Base-by-base conservation (phyloP, 2,329 filamentous ascomycete species). In the Hymenoscyphus linearis region DNA sequence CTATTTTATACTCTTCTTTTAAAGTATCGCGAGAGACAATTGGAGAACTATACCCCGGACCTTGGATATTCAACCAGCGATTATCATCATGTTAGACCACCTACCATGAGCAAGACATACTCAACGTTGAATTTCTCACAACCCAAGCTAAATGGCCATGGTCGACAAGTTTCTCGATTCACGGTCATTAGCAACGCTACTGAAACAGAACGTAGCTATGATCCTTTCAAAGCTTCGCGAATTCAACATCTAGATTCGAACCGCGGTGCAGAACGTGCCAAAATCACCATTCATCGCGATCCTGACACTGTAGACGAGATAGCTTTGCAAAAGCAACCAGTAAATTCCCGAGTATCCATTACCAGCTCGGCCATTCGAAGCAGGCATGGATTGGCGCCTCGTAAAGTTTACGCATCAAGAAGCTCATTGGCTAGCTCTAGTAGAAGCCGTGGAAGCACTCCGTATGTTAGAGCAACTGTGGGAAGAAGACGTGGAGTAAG, bases 41-140 rank as follows among this genome's bases (percentile, higher is more conserved):
- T 96, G 1, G 93, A 98, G 72, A 90, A 96, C 71, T 98, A 95
- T 71, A 88, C 88, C 62, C 86, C 87, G 34, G 84, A 89, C 25
- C 78, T 97, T 60, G 85, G 85, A n/a, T 89, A 95, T 71, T 96
- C 93, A 0, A 83, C 88, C 60, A 96, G 92, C 74, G 93, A 98
- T 71, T 95, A 96, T 69, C 93, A 97, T 70, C 91, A 96, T 70
- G 82, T 90, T 40, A 81, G 80, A 60, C 83, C 85, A 12, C 74
- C 77, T 0, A 76, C 78, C 31, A 83, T 84, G 78, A 82, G 80
- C 64, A 85, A 82, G 69, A 81, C 83, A 53, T 79, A 85, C 55
- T 85, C 85, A 0, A 87, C 85, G 0, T 80, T 83, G 64, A 78
- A 86, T 64, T 88, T 88, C 69, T 76, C 77, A 2, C 76, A 80